Evolutionary conservation across 345 rosid species (phyloP).

Genomic region (Euphorbia tirucalli): DNA sequence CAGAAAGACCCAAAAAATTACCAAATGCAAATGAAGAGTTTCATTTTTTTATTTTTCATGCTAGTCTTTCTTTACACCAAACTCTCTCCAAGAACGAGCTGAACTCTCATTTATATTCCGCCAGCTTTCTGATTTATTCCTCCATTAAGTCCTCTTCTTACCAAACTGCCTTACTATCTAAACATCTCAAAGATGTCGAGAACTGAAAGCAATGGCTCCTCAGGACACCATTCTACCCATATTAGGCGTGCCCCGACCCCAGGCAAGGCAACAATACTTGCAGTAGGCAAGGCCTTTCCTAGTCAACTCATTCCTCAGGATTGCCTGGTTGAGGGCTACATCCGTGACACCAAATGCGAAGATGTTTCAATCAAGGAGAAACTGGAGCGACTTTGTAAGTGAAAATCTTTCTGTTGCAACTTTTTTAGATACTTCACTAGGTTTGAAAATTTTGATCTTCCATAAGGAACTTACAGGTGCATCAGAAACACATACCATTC

Average conservation of each 20-base stretch:
- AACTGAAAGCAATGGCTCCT: conserved; percentile 24
- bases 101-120: conserved; percentile 41
- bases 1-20: conserved; percentile 37
- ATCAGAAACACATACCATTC: too few species aligned
- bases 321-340: conserved; percentile 78
- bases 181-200: conserved; percentile 41
- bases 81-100: conserved; percentile 50
- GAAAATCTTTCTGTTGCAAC: not conserved
- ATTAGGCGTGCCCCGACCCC: conserved; percentile 51
- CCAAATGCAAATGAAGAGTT: conserved; percentile 35
- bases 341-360: conserved; percentile 80
- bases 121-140: conserved; percentile 3
- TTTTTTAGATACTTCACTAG: not conserved
- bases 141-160: conserved; percentile 6
- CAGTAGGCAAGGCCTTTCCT: conserved; percentile 89
- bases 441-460: too few species aligned
- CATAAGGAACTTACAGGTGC: too few species aligned
- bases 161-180: conserved; percentile 16
- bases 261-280: conserved; percentile 87
- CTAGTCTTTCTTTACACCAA: conserved; percentile 48
- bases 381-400: conserved; percentile 80
- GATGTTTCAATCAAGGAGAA: conserved; percentile 73
- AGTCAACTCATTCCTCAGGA: conserved; percentile 78
- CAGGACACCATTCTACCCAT: conserved; percentile 20
- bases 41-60: conserved; percentile 40